Evolutionary conservation across 2,329 filamentous ascomycete species (phyloP), one percentile per base, ranked within the genome.

Genomic region (Colletotrichum coccodes): DNA sequence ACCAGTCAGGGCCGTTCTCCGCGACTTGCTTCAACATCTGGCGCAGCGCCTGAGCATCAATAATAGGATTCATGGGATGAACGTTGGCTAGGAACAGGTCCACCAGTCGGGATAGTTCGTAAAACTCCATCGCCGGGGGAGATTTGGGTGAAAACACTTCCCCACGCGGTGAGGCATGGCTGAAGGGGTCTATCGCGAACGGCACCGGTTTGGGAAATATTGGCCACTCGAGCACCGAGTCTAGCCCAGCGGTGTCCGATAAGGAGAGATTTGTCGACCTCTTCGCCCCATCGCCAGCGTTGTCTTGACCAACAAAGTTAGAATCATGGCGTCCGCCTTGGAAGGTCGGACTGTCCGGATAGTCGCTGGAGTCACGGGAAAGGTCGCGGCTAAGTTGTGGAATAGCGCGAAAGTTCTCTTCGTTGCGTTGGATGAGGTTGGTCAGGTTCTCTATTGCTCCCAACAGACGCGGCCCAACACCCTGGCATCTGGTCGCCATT

Each of bases 1-100:
- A 70, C 69, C 69, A 71, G 69, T 71, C 69, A 9, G 69, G 69
- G 4, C 69, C 69, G 46, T 71, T 71, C 40, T 71, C 69, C 11
- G 69, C 69, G 2, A 71, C 69, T 4, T 71, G 64, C 44, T 68
- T 68, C 34, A 70, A 16, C 58, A 61, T 64, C 34, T 68, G 64
- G 21, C 64, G 68, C n/a, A 70, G 53, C 18, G 56, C 40, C 8
- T 42, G 26, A 14, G 26, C 32, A 26, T 68, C 64, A 9, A 70
- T 36, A 14, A 70, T 36, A 16, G 68, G 68, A n/a, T 70, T 70
- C 64, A 60, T 68, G 49, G 54, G 53, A 44, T 68, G 53, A 8
- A 70, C 64, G 23, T 64, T 68, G 8, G 59, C 59, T 30, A 70
- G 36, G 36, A 64, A 70, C 18, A 68, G 36, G 21, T 68, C 59